A percentile compares a stretch with the other conserved stretches of the same genome.
Conservation (phyloP, 106 monocot genomes). For the Acanthochlamys bracteata region DNA sequence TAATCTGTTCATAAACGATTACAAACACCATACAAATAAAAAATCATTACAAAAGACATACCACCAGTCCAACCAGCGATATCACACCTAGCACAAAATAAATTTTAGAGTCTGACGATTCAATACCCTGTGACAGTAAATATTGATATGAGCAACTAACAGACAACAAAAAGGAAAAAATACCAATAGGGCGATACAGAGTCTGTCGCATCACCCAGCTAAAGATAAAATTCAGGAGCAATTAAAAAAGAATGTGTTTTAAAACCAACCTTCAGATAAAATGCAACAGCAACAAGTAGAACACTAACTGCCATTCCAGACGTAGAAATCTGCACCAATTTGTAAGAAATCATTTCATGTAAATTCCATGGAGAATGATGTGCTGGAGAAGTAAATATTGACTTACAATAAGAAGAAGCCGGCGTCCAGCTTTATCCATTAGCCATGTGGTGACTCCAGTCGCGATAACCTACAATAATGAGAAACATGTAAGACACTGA, state of each 20-base stretch:
- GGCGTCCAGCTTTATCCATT: constrained; percentile 78
- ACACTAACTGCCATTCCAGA: constrained; percentile 74
- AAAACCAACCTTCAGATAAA: constrained; percentile 60
- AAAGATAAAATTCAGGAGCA: neutral
- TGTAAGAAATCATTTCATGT: neutral
- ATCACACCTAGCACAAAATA: constrained; percentile 51
- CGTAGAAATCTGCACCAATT: constrained; percentile 56
- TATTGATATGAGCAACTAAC: neutral
- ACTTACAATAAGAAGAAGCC: constrained; percentile 80
- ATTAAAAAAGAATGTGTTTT: no score
- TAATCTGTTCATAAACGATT: neutral
- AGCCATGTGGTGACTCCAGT: constrained; percentile 90
- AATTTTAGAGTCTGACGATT: constrained; percentile 36
- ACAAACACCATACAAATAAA: neutral
- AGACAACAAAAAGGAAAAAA: constrained; percentile 1
- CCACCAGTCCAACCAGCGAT: constrained; percentile 78
- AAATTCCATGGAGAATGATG: neutral
- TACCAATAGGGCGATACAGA: no score
- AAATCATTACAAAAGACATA: constrained; percentile 20
- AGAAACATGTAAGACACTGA: no score
- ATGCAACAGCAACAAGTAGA: constrained; percentile 59
- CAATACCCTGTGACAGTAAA: constrained; percentile 34
- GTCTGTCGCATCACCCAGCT: no score
- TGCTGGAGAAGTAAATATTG: constrained; percentile 2
- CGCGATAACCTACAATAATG: constrained; percentile 52